Conservation (phyloP, 176 grass and related monocot genomes). For the Juncus inflexus region DNA sequence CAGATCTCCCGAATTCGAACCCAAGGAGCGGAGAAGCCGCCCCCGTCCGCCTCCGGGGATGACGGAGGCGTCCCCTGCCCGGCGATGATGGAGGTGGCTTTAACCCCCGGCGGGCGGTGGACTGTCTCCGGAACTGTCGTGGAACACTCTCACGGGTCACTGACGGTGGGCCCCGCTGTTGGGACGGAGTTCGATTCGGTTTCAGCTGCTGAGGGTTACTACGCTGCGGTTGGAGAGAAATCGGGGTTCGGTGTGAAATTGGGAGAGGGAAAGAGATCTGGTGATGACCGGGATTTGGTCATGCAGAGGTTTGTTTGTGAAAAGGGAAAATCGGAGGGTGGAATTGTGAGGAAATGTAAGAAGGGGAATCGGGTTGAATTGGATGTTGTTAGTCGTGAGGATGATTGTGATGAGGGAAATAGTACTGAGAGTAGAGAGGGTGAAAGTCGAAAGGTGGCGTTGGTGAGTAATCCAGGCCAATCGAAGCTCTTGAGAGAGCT, state of each 20-base stretch:
- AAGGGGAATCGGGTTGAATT: not conserved
- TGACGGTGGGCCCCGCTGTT: slow-evolving; percentile 18
- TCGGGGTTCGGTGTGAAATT: slow-evolving; percentile 35
- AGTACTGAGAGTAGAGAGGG: not conserved
- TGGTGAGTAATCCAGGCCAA: slow-evolving; percentile 32
- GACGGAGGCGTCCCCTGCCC: slow-evolving; percentile 4
- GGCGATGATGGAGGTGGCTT: slow-evolving; percentile 35
- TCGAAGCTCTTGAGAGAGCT: slow-evolving; percentile 78
- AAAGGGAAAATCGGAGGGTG: slow-evolving; percentile 21
- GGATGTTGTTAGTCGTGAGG: slow-evolving; percentile 2
- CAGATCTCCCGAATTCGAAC: not conserved
- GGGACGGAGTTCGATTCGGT: slow-evolving; percentile 48
- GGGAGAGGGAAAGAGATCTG: slow-evolving; percentile 31
- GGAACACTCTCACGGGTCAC: slow-evolving; percentile 35
- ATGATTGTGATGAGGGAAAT: not conserved
- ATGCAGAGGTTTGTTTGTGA: slow-evolving; percentile 36
- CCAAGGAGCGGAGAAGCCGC: slow-evolving; percentile 8
- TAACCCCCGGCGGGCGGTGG: slow-evolving; percentile 36
- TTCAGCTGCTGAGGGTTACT: slow-evolving; percentile 37
- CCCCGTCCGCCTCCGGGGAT: not conserved
- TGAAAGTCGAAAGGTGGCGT: not conserved
- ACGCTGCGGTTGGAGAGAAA: slow-evolving; percentile 34
- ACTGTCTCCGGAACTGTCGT: slow-evolving; percentile 29
- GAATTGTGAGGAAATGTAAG: slow-evolving; percentile 14
- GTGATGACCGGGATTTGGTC: slow-evolving; percentile 27